Percentiles rank a stretch among this genome's conserved stretches.
phyloP scores from a whole-genome alignment of 768 basidiomycete species.

The Tubosaeta sp. region DNA sequence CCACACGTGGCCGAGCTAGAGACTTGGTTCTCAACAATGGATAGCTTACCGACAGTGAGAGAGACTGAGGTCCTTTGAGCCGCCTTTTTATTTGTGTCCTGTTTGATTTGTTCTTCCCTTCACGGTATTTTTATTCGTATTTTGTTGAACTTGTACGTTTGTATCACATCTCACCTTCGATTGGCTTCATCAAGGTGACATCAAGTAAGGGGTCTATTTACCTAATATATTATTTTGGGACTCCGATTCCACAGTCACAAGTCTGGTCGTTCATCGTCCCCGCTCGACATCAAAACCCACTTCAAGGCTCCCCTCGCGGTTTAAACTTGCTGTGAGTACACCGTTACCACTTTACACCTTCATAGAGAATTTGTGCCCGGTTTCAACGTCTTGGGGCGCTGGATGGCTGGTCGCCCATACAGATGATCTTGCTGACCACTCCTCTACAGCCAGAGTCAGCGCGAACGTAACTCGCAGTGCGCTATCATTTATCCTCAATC shows the following conservation, averaged over 20 bases:
- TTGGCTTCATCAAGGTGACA: too few species aligned
- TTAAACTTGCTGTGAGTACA: conserved; percentile 21
- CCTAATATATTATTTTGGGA: conserved; percentile 14
- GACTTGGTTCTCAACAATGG: conserved; percentile 1
- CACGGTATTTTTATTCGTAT: not conserved
- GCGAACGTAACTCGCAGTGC: conserved; percentile 35
- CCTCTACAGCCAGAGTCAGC: conserved; percentile 31
- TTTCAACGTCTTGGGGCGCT: conserved; percentile 17
- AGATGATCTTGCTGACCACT: conserved; percentile 31
- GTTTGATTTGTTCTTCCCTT: not conserved
- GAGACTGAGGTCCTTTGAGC: conserved; percentile 2
- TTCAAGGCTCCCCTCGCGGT: conserved; percentile 25
- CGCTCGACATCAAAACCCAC: conserved; percentile 36
- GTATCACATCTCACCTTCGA: too few species aligned
- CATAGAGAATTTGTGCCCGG: conserved; percentile 2
- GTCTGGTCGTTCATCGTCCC: conserved; percentile 23
- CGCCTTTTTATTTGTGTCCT: not conserved
- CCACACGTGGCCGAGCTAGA: not conserved
- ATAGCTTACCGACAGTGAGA: conserved; percentile 7
- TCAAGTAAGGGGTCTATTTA: conserved; percentile 7
- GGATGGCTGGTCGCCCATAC: conserved; percentile 27
- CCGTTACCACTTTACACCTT: not conserved
- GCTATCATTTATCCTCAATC: conserved; percentile 9
- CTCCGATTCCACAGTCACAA: conserved; percentile 19
- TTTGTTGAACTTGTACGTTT: not conserved